Conservation (phyloP, 2,329 filamentous ascomycete genomes). For the Emergomyces pasteurianus region DNA sequence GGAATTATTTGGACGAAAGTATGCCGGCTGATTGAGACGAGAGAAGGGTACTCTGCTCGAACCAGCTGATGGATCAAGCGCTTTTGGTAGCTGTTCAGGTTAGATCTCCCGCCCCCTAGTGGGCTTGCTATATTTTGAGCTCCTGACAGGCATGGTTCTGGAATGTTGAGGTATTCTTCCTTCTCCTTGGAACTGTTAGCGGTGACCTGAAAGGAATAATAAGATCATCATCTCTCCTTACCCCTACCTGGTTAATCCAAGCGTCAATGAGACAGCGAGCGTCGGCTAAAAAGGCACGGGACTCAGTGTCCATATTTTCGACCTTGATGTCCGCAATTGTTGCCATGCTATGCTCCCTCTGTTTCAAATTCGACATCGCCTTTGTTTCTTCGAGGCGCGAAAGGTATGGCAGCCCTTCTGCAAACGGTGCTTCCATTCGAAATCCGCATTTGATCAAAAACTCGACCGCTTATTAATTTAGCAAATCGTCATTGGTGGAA, state of each 20-base stretch:
- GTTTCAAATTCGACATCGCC: slow-evolving; percentile 34
- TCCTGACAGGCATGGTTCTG: slow-evolving; percentile 16
- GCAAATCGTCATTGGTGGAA: not conserved
- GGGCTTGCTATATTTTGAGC: not conserved
- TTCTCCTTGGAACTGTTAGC: slow-evolving; percentile 8
- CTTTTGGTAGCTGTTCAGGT: slow-evolving; percentile 50
- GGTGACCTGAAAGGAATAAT: not conserved
- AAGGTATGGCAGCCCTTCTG: slow-evolving; percentile 48
- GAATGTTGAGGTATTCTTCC: slow-evolving; percentile 35
- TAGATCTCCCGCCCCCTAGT: slow-evolving; percentile 6
- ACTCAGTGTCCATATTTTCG: slow-evolving; percentile 40
- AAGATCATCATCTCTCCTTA: slow-evolving; percentile 8
- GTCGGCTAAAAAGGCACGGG: slow-evolving; percentile 39
- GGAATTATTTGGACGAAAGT: slow-evolving; percentile 31
- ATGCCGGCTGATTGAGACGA: slow-evolving; percentile 27
- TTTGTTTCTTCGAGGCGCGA: slow-evolving; percentile 46
- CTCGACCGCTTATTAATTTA: slow-evolving; percentile 37
- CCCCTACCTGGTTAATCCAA: slow-evolving; percentile 29
- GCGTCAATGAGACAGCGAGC: slow-evolving; percentile 34
- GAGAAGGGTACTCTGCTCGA: slow-evolving; percentile 43
- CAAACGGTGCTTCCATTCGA: slow-evolving; percentile 45
- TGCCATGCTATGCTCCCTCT: slow-evolving; percentile 27
- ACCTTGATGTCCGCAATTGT: slow-evolving; percentile 35
- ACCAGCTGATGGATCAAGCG: slow-evolving; percentile 55
- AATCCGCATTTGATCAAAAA: slow-evolving; percentile 50